These are phyloP conservation scores for Podospora australis DNA, from an alignment of 495 filamentous ascomycete genomes.

Conservation along the genomic window DNA sequence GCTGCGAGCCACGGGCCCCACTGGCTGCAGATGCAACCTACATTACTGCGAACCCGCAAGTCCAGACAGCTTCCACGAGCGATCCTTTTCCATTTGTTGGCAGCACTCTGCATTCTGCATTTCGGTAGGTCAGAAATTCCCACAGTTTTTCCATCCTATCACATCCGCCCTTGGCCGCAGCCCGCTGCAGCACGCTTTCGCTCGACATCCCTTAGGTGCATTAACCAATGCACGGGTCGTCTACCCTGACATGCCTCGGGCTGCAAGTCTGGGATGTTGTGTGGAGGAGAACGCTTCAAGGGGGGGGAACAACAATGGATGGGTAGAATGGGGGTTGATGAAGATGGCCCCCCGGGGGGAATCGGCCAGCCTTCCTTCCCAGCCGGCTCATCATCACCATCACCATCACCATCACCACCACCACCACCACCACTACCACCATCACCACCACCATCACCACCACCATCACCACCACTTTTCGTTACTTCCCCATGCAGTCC, in stretches of 20 bases:
- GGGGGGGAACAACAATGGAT: too few species aligned
- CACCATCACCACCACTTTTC: conserved; percentile 1
- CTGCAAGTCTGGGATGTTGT: too few species aligned
- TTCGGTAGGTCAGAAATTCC: conserved; percentile 10
- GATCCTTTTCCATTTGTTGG: background rate
- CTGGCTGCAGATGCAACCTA: too few species aligned
- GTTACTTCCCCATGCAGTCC: conserved; percentile 13
- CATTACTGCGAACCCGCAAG: too few species aligned
- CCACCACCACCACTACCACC: background rate
- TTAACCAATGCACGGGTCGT: conserved; percentile 7
- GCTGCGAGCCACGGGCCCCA: too few species aligned
- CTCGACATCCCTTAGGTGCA: conserved; percentile 5
- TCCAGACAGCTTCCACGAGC: too few species aligned
- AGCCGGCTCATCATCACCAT: background rate
- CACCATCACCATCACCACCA: background rate
- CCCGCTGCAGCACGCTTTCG: background rate
- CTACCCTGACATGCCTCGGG: too few species aligned
- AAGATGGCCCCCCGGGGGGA: too few species aligned
- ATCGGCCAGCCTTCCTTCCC: background rate
- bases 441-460: background rate
- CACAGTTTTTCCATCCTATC: conserved; percentile 18
- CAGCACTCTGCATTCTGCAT: background rate
- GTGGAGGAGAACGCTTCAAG: too few species aligned
- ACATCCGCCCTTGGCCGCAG: background rate
- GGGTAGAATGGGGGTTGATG: too few species aligned